A percentile compares a stretch with the other conserved stretches of the same genome.
phyloP scores from a whole-genome alignment of 257 asterid species.

The Solanum megistacrolobum region DNA sequence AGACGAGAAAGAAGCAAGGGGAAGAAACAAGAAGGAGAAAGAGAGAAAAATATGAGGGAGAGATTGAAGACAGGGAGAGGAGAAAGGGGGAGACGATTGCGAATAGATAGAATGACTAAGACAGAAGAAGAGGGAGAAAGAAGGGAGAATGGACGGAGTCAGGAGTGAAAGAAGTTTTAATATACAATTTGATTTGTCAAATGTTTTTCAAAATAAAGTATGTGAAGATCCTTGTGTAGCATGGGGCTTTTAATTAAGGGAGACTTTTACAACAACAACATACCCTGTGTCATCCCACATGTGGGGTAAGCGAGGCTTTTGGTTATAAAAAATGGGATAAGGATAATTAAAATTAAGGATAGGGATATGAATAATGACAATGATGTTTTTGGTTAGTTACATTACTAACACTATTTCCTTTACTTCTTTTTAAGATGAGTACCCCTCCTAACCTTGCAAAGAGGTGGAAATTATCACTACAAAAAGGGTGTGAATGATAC shows the following conservation, averaged over 20 bases:
- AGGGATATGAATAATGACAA: background rate
- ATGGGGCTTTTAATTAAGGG: background rate
- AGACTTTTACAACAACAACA: background rate
- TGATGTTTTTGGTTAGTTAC: background rate
- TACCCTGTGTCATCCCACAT: background rate
- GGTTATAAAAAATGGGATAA: background rate
- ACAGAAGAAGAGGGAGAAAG: background rate
- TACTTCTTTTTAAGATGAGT: background rate
- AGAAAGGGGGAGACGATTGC: background rate
- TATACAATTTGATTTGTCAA: background rate
- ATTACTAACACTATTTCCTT: background rate
- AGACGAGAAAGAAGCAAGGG: background rate
- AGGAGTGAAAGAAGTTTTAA: background rate
- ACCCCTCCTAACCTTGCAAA: background rate
- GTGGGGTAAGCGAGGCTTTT: background rate
- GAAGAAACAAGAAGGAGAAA: background rate
- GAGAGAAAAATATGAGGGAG: background rate
- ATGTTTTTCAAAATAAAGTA: background rate
- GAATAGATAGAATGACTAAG: background rate
- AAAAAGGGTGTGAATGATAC: background rate
- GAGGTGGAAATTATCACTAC: background rate
- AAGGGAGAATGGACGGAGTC: background rate
- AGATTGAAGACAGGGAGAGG: background rate
- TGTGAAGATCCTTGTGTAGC: background rate
- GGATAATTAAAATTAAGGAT: background rate